These are phyloP conservation scores for Phytophthora quininea DNA, from an alignment of 352 stramenopile species.

Conservation along the genomic window DNA sequence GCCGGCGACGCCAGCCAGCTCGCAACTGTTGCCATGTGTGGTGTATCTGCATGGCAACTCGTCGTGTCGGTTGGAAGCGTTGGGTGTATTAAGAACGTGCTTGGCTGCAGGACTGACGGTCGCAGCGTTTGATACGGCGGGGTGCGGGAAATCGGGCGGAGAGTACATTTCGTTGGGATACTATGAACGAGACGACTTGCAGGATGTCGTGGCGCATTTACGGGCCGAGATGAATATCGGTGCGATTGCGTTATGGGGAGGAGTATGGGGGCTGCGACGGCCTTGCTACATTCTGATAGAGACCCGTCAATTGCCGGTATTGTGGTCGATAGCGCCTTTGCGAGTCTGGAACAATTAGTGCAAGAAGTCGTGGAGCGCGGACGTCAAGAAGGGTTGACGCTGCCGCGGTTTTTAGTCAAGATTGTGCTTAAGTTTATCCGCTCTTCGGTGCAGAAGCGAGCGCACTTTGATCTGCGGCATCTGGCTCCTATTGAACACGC, in stretches of 20 bases:
- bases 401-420: constrained; percentile 91
- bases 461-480: constrained; percentile 84
- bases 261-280: constrained; percentile 98
- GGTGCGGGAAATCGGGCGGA: constrained; percentile 95
- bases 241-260: constrained; percentile 96
- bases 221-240: constrained; percentile 88
- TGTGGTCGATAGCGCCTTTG: constrained; percentile 98
- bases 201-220: constrained; percentile 94
- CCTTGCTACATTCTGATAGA: constrained; percentile 96
- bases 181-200: constrained; percentile 92
- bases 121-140: constrained; percentile 97
- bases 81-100: constrained; percentile 90
- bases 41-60: constrained; percentile 99
- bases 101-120: constrained; percentile 94
- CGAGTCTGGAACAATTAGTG: constrained; percentile 94
- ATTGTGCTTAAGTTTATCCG: constrained; percentile 93
- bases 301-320: constrained; percentile 97
- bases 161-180: constrained; percentile 98
- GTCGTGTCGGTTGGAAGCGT: constrained; percentile 93
- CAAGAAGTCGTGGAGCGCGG: constrained; percentile 98
- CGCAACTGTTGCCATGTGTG: constrained; percentile 86
- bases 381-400: constrained; percentile 91
- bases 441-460: constrained; percentile 92
- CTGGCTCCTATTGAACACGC: constrained; percentile 89
- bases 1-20: constrained; percentile 45